phyloP scores from a whole-genome alignment of 306 rosid species.

The Sicyos baderoa region DNA sequence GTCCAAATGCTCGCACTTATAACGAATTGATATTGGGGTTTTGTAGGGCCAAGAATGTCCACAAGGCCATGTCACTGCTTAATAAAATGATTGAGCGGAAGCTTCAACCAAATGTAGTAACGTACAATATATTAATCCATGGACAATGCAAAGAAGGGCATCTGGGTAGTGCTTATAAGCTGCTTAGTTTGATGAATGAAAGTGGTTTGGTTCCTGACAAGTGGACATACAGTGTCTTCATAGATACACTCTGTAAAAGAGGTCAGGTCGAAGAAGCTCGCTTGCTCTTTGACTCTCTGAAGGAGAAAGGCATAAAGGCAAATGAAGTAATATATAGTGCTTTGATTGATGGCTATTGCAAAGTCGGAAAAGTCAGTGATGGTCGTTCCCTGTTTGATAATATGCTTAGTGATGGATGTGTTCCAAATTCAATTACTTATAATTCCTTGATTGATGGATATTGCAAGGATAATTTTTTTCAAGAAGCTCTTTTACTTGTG shows the following conservation, averaged over 20 bases:
- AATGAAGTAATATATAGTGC: conserved; percentile 53
- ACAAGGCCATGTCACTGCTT: conserved; percentile 68
- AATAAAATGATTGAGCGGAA: conserved; percentile 50
- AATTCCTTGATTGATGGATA: conserved; percentile 62
- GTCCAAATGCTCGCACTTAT: conserved; percentile 53
- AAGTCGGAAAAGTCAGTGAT: conserved; percentile 44
- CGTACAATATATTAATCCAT: conserved; percentile 62
- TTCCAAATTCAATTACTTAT: conserved; percentile 53
- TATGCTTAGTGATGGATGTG: conserved; percentile 58
- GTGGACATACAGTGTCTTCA: conserved; percentile 44
- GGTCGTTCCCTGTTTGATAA: conserved; percentile 44
- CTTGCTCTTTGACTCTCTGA: conserved; percentile 47
- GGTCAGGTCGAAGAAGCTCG: conserved; percentile 51
- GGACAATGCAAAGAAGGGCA: conserved; percentile 65
- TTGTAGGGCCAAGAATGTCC: conserved; percentile 48
- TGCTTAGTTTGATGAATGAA: conserved; percentile 59
- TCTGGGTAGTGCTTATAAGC: conserved; percentile 52
- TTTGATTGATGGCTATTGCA: conserved; percentile 73
- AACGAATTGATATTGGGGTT: conserved; percentile 71
- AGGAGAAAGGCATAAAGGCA: conserved; percentile 43
- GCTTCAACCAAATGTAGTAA: conserved; percentile 43
- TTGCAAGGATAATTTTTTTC: conserved; percentile 46
- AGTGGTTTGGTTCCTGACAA: conserved; percentile 58
- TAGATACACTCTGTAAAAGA: conserved; percentile 52
- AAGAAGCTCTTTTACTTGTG: conserved; percentile 46